These are phyloP conservation scores for Parastagonospora avenae DNA, from an alignment of 2,329 filamentous ascomycete species.

Conservation along the genomic window DNA sequence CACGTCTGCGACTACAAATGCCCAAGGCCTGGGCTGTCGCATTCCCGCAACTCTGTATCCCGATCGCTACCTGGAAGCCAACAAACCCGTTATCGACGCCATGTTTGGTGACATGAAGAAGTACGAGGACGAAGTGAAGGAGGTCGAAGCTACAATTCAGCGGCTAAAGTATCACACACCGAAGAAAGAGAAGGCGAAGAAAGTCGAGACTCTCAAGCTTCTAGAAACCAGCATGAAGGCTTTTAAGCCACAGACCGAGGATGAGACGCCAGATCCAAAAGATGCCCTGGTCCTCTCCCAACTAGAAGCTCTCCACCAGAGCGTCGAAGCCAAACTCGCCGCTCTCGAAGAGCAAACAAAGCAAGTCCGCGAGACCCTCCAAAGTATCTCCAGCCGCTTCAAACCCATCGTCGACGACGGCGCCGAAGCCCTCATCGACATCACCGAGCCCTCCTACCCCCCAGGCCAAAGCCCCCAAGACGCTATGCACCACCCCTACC, in stretches of 20 bases:
- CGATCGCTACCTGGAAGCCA: conserved; percentile 64
- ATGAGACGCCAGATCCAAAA: conserved; percentile 14
- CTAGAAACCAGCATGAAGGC: conserved; percentile 47
- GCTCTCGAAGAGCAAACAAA: conserved; percentile 52
- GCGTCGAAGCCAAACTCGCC: conserved; percentile 39
- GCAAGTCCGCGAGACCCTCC: conserved; percentile 49
- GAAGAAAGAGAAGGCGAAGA: conserved; percentile 30
- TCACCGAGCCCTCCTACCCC: conserved; percentile 20
- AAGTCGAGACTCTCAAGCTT: conserved; percentile 45
- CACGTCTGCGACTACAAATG: conserved; percentile 40
- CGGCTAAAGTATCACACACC: conserved; percentile 42
- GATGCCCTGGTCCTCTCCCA: conserved; percentile 29
- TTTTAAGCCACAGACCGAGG: conserved; percentile 27
- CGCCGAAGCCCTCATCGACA: conserved; percentile 30
- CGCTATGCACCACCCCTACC: conserved; percentile 53
- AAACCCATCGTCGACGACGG: conserved; percentile 51
- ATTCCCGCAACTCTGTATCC: conserved; percentile 62
- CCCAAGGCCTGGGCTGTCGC: conserved; percentile 51
- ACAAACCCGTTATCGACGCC: conserved; percentile 53
- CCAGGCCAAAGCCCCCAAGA: conserved; percentile 25
- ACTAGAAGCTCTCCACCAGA: conserved; percentile 36
- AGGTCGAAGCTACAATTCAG: conserved; percentile 43
- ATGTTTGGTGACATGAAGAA: conserved; percentile 52
- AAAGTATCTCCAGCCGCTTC: conserved; percentile 52
- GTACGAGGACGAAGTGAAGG: conserved; percentile 32